Evolutionary conservation across 345 rosid species (phyloP).

Genomic region (Citrus inodora): DNA sequence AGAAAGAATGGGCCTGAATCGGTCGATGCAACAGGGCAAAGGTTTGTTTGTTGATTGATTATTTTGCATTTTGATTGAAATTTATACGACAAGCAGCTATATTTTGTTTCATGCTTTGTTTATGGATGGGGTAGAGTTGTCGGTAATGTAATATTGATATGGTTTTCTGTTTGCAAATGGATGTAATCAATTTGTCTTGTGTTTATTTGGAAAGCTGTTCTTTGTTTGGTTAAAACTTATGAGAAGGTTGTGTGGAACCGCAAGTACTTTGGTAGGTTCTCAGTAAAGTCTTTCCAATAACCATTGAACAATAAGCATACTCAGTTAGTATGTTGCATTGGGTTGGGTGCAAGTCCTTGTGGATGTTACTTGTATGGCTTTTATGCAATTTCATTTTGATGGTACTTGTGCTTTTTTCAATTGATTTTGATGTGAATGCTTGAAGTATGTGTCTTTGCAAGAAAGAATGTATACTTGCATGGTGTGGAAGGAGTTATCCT

Average conservation of each 20-base stretch:
- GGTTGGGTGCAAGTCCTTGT: not conserved
- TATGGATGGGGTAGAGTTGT: not conserved
- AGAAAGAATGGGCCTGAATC: constrained; percentile 44
- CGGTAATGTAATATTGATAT: not conserved
- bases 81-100: not conserved
- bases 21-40: constrained; percentile 13
- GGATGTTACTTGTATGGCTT: not conserved
- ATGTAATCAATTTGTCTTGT: not conserved
- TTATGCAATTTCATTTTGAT: not conserved
- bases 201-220: not conserved
- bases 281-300: too few relatives aligned
- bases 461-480: not conserved
- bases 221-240: not conserved
- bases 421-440: not conserved
- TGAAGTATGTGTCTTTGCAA: not conserved
- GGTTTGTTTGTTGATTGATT: constrained; percentile 18
- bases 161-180: not conserved
- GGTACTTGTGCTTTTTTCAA: not conserved
- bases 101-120: not conserved
- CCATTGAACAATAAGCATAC: not conserved
- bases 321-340: not conserved
- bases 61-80: not conserved
- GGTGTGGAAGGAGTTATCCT: not conserved
- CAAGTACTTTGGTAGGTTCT: not conserved
- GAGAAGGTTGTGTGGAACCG: not conserved